Conservation (phyloP, 257 asterid genomes). For the Petunia axillaris region DNA sequence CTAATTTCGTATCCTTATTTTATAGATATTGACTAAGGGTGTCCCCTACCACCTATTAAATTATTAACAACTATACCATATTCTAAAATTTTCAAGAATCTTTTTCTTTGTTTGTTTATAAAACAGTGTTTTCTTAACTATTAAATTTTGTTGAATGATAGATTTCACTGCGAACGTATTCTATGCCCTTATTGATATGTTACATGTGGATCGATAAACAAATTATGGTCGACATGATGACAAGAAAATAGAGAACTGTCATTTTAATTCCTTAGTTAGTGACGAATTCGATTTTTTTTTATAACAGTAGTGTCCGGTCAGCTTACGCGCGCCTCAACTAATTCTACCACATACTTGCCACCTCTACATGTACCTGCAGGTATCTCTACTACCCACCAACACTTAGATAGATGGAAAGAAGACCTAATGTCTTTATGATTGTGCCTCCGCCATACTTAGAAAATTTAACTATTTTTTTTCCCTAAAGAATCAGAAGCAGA, state of each 20-base stretch:
- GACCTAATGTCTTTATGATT: no score
- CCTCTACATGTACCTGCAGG: no score
- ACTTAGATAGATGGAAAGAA: no score
- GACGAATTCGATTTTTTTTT: neutral
- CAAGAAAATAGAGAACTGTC: neutral
- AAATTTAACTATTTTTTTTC: no score
- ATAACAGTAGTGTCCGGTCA: no score
- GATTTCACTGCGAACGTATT: neutral
- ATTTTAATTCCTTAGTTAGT: neutral
- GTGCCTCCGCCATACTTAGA: no score
- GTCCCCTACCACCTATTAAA: slow-evolving; percentile 2
- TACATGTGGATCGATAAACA: neutral
- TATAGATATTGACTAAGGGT: neutral
- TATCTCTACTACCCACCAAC: no score
- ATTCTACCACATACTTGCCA: no score
- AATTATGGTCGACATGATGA: neutral
- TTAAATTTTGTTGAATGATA: neutral
- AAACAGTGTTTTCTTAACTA: neutral
- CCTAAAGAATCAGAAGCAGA: no score
- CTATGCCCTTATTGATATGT: neutral
- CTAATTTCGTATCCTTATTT: neutral
- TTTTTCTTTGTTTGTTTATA: slow-evolving; percentile 1
- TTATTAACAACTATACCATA: neutral
- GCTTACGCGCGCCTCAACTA: no score
- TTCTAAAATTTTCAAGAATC: neutral